phyloP scores from a whole-genome alignment of 2,329 filamentous ascomycete genomes.

The Sporothrix schenckii region DNA sequence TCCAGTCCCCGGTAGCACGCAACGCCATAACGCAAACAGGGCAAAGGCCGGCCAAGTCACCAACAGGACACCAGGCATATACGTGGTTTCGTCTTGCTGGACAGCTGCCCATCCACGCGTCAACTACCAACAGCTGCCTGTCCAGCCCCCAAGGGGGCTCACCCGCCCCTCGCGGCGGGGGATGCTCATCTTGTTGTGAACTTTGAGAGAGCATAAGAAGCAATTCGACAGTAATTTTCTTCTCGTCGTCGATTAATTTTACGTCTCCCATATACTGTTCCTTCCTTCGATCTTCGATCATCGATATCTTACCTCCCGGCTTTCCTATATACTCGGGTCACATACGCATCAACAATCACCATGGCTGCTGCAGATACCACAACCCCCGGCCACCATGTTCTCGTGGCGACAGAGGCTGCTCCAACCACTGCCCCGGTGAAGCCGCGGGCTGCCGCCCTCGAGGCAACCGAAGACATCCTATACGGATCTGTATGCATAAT shows the following conservation, averaged over 20 bases:
- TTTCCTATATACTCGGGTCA: neutral
- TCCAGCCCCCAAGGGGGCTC: conserved; percentile 28
- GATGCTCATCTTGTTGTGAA: conserved; percentile 28
- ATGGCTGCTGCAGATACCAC: conserved; percentile 28
- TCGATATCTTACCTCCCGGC: neutral
- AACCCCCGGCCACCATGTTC: conserved; percentile 10
- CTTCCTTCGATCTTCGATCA: neutral
- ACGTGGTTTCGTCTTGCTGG: conserved; percentile 17
- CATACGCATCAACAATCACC: neutral
- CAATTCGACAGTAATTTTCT: neutral
- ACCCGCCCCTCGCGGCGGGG: conserved; percentile 34
- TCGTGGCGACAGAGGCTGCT: neutral
- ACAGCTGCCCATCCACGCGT: neutral
- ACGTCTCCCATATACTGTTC: neutral
- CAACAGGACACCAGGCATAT: neutral
- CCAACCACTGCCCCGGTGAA: conserved; percentile 34
- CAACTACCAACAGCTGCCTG: conserved; percentile 25
- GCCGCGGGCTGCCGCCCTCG: conserved; percentile 52
- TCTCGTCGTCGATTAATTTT: neutral
- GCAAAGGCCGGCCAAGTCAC: neutral
- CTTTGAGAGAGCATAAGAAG: conserved; percentile 20
- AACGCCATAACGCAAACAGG: neutral
- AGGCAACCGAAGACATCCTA: conserved; percentile 81
- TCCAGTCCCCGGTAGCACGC: neutral
- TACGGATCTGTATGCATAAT: conserved; percentile 74